A percentile compares a stretch with the other conserved stretches of the same genome.
phyloP scores from a whole-genome alignment of 1,284 basidiomycete species.

The Volvariella surrecta region DNA sequence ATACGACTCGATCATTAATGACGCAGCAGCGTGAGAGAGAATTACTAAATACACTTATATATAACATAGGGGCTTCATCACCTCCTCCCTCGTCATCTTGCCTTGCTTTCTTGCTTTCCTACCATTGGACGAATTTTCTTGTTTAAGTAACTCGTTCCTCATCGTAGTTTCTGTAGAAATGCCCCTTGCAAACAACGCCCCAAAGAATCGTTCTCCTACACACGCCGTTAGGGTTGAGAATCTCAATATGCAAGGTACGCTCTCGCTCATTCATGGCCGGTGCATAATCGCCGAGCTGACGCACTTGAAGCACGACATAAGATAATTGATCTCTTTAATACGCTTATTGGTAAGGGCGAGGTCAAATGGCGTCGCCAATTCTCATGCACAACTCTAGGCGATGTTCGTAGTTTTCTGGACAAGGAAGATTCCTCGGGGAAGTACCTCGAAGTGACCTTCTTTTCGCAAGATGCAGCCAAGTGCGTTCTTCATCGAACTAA shows the following conservation, averaged over 20 bases:
- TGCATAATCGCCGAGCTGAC: not conserved
- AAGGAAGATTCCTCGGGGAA: slow-evolving; percentile 29
- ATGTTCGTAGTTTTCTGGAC: slow-evolving; percentile 37
- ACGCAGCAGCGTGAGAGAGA: slow-evolving; percentile 5
- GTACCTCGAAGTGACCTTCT: slow-evolving; percentile 42
- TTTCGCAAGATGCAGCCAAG: slow-evolving; percentile 38
- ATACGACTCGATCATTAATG: not conserved
- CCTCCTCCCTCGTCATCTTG: no score
- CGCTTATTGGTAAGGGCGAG: slow-evolving; percentile 38
- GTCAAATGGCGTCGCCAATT: not conserved
- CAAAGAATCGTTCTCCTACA: slow-evolving; percentile 9
- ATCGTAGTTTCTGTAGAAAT: not conserved
- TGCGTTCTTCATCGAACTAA: slow-evolving; percentile 15
- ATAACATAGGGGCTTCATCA: no score
- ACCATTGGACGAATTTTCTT: slow-evolving; percentile 2
- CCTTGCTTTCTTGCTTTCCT: slow-evolving; percentile 4
- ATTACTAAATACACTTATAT: no score
- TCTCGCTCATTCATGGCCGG: not conserved
- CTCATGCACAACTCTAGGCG: slow-evolving; percentile 22
- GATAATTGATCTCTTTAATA: slow-evolving; percentile 47
- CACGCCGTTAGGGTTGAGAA: slow-evolving; percentile 35
- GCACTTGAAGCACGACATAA: slow-evolving; percentile 35
- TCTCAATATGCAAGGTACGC: slow-evolving; percentile 30
- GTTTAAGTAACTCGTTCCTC: slow-evolving; percentile 5
- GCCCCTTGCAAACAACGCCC: slow-evolving; percentile 9